phyloP scores from a whole-genome alignment of 2,329 filamentous ascomycete species.

The Tolypocladium capitatum region DNA sequence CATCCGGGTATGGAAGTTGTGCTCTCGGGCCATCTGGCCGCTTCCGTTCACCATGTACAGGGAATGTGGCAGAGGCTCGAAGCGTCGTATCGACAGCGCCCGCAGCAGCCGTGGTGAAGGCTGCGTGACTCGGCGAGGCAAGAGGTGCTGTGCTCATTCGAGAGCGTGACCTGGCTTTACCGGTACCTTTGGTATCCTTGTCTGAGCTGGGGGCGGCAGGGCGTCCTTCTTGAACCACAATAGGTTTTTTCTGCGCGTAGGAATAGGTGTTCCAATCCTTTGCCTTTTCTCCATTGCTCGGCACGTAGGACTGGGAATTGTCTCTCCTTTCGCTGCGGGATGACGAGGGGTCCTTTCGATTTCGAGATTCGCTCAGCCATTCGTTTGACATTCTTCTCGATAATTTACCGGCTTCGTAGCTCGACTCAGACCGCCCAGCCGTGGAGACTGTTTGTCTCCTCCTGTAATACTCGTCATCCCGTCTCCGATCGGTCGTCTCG shows the following conservation, averaged over 20 bases:
- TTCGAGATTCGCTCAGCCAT: slow-evolving; percentile 12
- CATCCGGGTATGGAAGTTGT: slow-evolving; percentile 25
- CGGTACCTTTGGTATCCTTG: slow-evolving; percentile 8
- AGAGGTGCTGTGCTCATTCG: slow-evolving; percentile 20
- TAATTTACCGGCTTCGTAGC: slow-evolving; percentile 12
- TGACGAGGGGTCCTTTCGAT: slow-evolving; percentile 12
- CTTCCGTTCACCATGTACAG: slow-evolving; percentile 9
- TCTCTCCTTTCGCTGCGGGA: slow-evolving; percentile 17
- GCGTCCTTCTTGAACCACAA: slow-evolving; percentile 22
- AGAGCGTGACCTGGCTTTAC: slow-evolving; percentile 18
- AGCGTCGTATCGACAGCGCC: slow-evolving; percentile 7
- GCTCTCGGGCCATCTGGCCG: slow-evolving; percentile 11
- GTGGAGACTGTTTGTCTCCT: slow-evolving; percentile 14
- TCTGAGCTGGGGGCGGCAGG: slow-evolving; percentile 10
- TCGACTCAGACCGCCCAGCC: slow-evolving; percentile 10
- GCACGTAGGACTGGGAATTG: slow-evolving; percentile 14
- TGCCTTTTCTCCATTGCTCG: slow-evolving; percentile 11
- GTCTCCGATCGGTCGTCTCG: slow-evolving; percentile 13
- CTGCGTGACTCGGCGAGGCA: slow-evolving; percentile 15
- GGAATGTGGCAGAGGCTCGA: slow-evolving; percentile 18
- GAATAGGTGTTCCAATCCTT: slow-evolving; percentile 15
- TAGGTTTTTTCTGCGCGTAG: slow-evolving; percentile 19
- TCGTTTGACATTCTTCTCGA: slow-evolving; percentile 20
- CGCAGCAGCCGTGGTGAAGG: slow-evolving; percentile 1
- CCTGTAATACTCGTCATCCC: slow-evolving; percentile 11